Evolutionary conservation across 345 rosid species (phyloP), one percentile per base, ranked within the genome.

Genomic region (Moricandia arvensis): DNA sequence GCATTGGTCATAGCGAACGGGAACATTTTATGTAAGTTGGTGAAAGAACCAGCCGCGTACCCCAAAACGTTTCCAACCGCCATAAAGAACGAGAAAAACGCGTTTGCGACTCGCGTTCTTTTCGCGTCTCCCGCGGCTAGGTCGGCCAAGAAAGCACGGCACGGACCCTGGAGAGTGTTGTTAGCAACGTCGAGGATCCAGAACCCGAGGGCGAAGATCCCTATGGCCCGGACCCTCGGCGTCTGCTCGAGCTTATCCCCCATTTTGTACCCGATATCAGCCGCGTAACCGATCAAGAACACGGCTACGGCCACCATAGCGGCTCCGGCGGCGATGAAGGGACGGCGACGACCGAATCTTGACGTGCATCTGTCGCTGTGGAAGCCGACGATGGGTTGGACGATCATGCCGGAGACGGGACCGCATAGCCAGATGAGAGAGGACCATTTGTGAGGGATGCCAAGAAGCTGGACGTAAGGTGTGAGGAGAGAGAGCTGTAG

Each of bases 21-120:
- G 4, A 88, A 62, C n/a, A 87, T 2, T 15, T 75, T 81, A 76
- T 88, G 81, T 8, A 93, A 72, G 62, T 78, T 76, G 6, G 83
- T 70, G 76, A 83, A 82, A 30, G 94, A 86, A 0, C 98, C 98
- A 13, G 92, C 88, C 16, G 91, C 94, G 74, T 64, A 93, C 2
- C 98, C 98, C 6, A 88, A 87, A 4, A 91, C 83, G 70, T 91
- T 90, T 3, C 98, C 98, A 49, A 49, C 55, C 55, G 55, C 55
- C 55, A 49, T 49, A 49, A 49, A 49, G 55, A 49, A 49, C 0
- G 55, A 49, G 24, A 49, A 49, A 16, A 49, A 49, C 24, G 55
- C 55, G 55, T 49, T 49, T 7, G 55, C 55, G 55, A 49, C 55
- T 7, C 55, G 55, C 55, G 55, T 49, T 49, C 55, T 49, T 49